These are phyloP conservation scores for Ophiosphaerella korrae DNA, from an alignment of 2,329 filamentous ascomycete genomes.

Conservation along the genomic window DNA sequence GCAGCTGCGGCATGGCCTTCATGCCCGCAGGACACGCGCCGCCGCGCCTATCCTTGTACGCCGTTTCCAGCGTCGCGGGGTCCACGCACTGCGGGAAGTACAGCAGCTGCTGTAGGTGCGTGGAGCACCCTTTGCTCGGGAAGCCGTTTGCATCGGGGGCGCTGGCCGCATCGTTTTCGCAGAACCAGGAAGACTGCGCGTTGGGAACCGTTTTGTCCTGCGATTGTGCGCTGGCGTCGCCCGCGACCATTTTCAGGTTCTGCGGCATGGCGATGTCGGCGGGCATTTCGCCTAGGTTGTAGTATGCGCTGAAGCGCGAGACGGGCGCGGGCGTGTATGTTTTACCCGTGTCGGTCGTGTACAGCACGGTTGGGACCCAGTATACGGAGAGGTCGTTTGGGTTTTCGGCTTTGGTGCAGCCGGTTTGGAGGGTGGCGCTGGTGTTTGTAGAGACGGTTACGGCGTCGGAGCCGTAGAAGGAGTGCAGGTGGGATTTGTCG, in stretches of 20 bases:
- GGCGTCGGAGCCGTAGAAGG: slow-evolving; percentile 53
- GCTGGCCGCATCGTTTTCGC: slow-evolving; percentile 25
- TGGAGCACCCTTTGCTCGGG: slow-evolving; percentile 47
- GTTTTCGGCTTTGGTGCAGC: slow-evolving; percentile 54
- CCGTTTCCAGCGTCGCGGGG: slow-evolving; percentile 38
- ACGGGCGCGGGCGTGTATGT: slow-evolving; percentile 40
- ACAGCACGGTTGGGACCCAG: slow-evolving; percentile 54
- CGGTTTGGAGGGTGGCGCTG: slow-evolving; percentile 47
- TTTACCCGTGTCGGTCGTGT: slow-evolving; percentile 42
- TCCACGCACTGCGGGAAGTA: slow-evolving; percentile 55
- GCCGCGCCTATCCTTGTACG: slow-evolving; percentile 39
- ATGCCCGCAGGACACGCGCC: slow-evolving; percentile 49
- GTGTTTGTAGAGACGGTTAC: slow-evolving; percentile 48
- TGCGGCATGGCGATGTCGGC: slow-evolving; percentile 55
- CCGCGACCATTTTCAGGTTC: slow-evolving; percentile 51
- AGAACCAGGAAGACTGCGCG: slow-evolving; percentile 35
- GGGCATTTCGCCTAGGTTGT: slow-evolving; percentile 48
- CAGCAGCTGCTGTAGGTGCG: slow-evolving; percentile 53
- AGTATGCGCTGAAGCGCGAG: slow-evolving; percentile 55
- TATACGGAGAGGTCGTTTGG: slow-evolving; percentile 56
- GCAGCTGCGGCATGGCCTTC: slow-evolving; percentile 55
- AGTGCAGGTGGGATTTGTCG: slow-evolving; percentile 50
- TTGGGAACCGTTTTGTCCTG: slow-evolving; percentile 23
- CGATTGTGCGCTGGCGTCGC: slow-evolving; percentile 45
- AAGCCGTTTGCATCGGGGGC: slow-evolving; percentile 35